Base-by-base conservation (phyloP, 148 eudicot species). In the Fagopyrum homotropicum region DNA sequence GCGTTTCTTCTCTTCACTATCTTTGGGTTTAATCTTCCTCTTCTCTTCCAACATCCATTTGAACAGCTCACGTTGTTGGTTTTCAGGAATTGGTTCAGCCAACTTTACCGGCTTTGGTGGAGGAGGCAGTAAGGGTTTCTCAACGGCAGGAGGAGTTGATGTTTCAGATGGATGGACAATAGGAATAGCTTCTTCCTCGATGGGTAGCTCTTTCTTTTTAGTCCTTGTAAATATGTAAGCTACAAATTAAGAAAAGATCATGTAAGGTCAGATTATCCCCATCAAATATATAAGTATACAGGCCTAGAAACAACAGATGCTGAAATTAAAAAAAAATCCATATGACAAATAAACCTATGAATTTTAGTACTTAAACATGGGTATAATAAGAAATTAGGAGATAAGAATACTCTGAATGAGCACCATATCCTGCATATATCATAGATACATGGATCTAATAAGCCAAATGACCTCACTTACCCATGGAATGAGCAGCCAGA, bases 21-120 rank as follows among this genome's bases (percentile, higher is more conserved):
- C 78, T 55, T 47, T 80, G 52, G 89, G 90, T 74, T 88, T 86
- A 8, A 81, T 54, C 81, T 83, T 89, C 77, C 90, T 84, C 81
- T 85, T 88, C 87, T 89, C 93, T 66, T 86, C 89, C 75, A 91
- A 75, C 26, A 90, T 84, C 96, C 97, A 93, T 79, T 88, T 78
- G 75, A 89, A 88, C 29, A 90, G 77, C 57, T 90, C 89, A 35
- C 85, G 89, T 74, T 90, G 91, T 72, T 83, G 88, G 63, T 84
- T 89, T 45, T 86, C 91, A n/a, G 88, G 82, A 52, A 88, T 69
- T 56, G 93, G 91, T 12, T 82, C 82, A 48, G 45, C 74, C 79
- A 77, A 80, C 77, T 81, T 87, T 75, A 83, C 87, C 72, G 91
- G 89, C 46, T 76, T 82, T 26, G 78, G 57, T 51, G 75, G 75